Evolutionary conservation across 805 yeast species (phyloP), one percentile per base, ranked within the genome.

Genomic region (Metschnikowia cubensis): DNA sequence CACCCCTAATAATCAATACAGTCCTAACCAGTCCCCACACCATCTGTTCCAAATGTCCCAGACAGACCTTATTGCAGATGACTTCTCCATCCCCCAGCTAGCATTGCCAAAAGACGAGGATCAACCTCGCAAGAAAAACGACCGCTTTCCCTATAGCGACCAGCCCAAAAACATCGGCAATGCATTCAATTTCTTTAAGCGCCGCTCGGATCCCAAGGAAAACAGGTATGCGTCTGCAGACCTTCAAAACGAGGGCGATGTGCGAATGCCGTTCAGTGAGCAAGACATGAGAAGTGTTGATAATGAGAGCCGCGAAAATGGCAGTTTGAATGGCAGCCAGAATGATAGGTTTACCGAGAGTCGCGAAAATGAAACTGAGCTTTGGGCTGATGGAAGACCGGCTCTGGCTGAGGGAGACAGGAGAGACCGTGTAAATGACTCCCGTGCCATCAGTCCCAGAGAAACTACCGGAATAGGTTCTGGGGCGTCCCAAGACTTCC

Each of bases 151-250:
- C 2, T 34, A 33, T n/a, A 20, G 35, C n/a, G 37, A 36, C 37
- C 42, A 34, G 21, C 63, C 68, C 14, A 60, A 60, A 35, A 50
- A 59, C 1, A 53, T 70, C 7, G 61, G 64, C n/a, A 71, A 71
- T 48, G 58, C 75, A 0, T 61, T 70, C 54, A 53, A 62, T 10
- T 67, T 70, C 48, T 67, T 68, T 34, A 54, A 60, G n/a, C 50
- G 45, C 13, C 50, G 50, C 29, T 53, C 51, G 0, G 77, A 73
- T 51, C 64, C 62, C 18, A 54, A 60, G 22, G 75, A 73, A 48
- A 49, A 58, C 5, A 56, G 77, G 35, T 73, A 70, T 49, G 51
- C 45, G 1, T 55, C 56, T 32, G 73, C 67, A 5, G 64, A 64
- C 31, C 68, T 66, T 6, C 71, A 70, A 49, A 59, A 55, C 18